A percentile compares a stretch with the other conserved stretches of the same genome.
Evolutionary conservation across 2,329 filamentous ascomycete species (phyloP).

Genomic region (Pezicula rhizophila): DNA sequence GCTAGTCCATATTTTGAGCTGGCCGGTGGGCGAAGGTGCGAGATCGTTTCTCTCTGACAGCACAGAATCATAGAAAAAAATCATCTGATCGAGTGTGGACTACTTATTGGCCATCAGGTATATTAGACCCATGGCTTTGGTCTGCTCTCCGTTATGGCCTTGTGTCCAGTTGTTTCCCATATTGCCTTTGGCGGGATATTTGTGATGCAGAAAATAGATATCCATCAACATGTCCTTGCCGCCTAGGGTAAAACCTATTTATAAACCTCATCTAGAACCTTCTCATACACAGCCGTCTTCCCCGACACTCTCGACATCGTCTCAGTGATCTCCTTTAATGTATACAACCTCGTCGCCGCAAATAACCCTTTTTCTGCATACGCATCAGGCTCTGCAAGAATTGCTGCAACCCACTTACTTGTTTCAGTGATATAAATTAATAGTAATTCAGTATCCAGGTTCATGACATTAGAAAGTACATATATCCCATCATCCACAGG

Average conservation of each 20-base stretch:
- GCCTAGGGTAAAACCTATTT: neutral
- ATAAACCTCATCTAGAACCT: constrained; percentile 11
- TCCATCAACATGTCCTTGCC: constrained; percentile 12
- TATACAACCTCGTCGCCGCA: constrained; percentile 35
- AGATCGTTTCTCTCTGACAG: too few relatives aligned
- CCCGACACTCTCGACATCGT: constrained; percentile 28
- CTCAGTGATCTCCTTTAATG: constrained; percentile 24
- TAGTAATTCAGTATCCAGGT: constrained; percentile 20
- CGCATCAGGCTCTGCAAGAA: constrained; percentile 36
- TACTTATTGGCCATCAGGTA: too few relatives aligned
- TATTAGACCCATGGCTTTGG: too few relatives aligned
- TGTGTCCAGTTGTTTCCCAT: too few relatives aligned
- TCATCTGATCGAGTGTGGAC: too few relatives aligned
- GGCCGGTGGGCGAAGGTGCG: too few relatives aligned
- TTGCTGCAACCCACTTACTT: constrained; percentile 28
- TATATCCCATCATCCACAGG: constrained; percentile 17
- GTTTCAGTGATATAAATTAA: constrained; percentile 24
- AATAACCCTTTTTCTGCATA: constrained; percentile 38
- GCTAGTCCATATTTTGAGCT: too few relatives aligned
- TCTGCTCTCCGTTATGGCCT: too few relatives aligned
- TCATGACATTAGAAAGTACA: constrained; percentile 7
- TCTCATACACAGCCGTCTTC: constrained; percentile 18
- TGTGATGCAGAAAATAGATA: constrained; percentile 15
- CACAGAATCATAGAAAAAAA: too few relatives aligned
- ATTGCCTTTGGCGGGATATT: constrained; percentile 11